Evolutionary conservation across 73 alveolate genomes (phyloP), one percentile per base, ranked within the genome.

Genomic region (Uronychia setigera): DNA sequence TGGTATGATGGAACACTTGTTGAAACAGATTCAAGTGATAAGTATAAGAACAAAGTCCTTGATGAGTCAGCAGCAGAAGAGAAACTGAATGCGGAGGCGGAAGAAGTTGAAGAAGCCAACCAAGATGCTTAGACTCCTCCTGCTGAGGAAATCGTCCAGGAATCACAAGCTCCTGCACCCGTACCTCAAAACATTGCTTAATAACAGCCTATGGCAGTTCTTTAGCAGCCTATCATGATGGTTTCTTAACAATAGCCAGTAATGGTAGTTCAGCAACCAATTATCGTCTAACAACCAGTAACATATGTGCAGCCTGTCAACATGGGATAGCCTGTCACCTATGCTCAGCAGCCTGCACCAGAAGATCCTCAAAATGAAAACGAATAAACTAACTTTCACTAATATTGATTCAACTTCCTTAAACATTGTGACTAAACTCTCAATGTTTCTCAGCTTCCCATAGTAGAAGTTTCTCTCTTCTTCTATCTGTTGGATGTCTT

Each of bases 401-500:
- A n/a, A n/a, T n/a, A n/a, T n/a, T n/a, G n/a, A n/a, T n/a, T n/a
- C n/a, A n/a, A n/a, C n/a, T n/a, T n/a, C n/a, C n/a, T n/a, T n/a
- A n/a, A n/a, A n/a, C n/a, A n/a, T n/a, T n/a, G n/a, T n/a, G n/a
- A n/a, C n/a, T n/a, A n/a, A n/a, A n/a, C n/a, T n/a, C 76, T 93
- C 97, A 0, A 93, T 86, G 31, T 60, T 35, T 78, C 95, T 33
- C 60, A 93, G 91, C 79, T 91, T 93, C 81, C 75, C 81, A 81
- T 85, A 93, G 33, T 93, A 93, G 74, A 93, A 93, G 60, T 93
- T 93, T 60, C 94, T 85, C 85, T 93, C 97, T 80, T 93, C 97
- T 74, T 93, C 97, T 27, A 93, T 92, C 78, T 83, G 75, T 33
- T 78, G 33, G 29, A 93, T 93, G 76, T 93, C 97, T 59, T 93